A percentile compares a stretch with the other conserved stretches of the same genome.
These are phyloP conservation scores for Aspergillus fijiensis DNA, from an alignment of 2,329 filamentous ascomycete genomes.

Conservation along the genomic window DNA sequence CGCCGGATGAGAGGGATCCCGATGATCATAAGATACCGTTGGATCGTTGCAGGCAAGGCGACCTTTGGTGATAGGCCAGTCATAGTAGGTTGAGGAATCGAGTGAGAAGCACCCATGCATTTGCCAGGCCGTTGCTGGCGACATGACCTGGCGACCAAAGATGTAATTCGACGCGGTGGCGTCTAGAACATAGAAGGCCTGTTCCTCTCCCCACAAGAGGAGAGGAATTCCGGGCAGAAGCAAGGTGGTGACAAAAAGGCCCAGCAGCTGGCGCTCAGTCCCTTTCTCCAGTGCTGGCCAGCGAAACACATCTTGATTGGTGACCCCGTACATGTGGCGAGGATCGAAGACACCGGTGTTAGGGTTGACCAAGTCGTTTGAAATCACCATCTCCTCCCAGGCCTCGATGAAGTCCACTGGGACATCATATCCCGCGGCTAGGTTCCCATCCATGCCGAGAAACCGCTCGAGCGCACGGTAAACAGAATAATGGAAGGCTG, in stretches of 20 bases:
- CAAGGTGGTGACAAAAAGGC: conserved; percentile 57
- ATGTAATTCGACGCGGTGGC: conserved; percentile 64
- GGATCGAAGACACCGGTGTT: conserved; percentile 59
- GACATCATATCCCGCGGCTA: conserved; percentile 53
- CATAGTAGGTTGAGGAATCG: conserved; percentile 54
- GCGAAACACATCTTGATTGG: conserved; percentile 64
- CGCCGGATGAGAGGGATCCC: conserved; percentile 60
- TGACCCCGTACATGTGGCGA: conserved; percentile 62
- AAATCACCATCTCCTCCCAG: conserved; percentile 56
- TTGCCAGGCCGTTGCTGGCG: conserved; percentile 60
- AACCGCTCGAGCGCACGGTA: conserved; percentile 61
- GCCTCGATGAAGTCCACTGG: conserved; percentile 53
- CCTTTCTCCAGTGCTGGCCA: conserved; percentile 60
- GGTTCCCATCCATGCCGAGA: conserved; percentile 58
- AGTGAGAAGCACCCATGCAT: conserved; percentile 62
- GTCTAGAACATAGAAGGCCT: conserved; percentile 62
- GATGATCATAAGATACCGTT: conserved; percentile 57
- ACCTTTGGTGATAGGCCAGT: conserved; percentile 57
- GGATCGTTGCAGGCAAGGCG: conserved; percentile 57
- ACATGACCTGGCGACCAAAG: conserved; percentile 62
- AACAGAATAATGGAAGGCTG: conserved; percentile 62
- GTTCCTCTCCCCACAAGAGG: conserved; percentile 66
- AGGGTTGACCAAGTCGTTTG: conserved; percentile 59
- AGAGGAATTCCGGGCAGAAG: conserved; percentile 60
- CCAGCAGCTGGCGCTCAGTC: conserved; percentile 56